Conservation (phyloP, 805 yeast genomes). For the Yarrowia yakushimensis region DNA sequence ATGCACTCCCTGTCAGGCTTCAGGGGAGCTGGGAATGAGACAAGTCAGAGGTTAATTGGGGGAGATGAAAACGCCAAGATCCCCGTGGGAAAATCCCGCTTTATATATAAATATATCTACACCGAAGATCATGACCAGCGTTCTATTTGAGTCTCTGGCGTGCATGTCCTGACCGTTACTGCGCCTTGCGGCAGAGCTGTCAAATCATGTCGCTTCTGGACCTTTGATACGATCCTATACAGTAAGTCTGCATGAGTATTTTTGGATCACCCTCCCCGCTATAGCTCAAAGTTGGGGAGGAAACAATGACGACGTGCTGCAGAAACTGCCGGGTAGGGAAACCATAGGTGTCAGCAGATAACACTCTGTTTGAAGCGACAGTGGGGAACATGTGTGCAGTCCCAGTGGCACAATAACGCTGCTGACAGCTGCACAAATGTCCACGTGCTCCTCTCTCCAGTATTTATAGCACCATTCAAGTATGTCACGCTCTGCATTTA, state of each 20-base stretch:
- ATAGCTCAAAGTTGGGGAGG: background rate
- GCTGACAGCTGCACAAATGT: background rate
- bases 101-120: background rate
- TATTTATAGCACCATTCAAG: too few species aligned
- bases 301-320: background rate
- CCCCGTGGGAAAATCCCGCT: background rate
- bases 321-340: background rate
- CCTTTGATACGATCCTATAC: background rate
- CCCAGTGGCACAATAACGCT: background rate
- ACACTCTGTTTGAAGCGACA: background rate
- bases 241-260: background rate
- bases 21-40: background rate
- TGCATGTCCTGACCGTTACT: background rate
- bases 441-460: background rate
- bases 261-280: background rate
- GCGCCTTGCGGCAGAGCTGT: slow-evolving; percentile 11
- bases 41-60: background rate
- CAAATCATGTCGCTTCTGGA: background rate
- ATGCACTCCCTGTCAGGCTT: background rate
- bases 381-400: background rate
- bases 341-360: background rate
- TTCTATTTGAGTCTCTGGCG: background rate
- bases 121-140: background rate
- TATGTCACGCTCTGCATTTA: background rate
- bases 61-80: background rate